Evolutionary conservation across 768 basidiomycete species (phyloP).

Genomic region (Leccinum disarticulatum): DNA sequence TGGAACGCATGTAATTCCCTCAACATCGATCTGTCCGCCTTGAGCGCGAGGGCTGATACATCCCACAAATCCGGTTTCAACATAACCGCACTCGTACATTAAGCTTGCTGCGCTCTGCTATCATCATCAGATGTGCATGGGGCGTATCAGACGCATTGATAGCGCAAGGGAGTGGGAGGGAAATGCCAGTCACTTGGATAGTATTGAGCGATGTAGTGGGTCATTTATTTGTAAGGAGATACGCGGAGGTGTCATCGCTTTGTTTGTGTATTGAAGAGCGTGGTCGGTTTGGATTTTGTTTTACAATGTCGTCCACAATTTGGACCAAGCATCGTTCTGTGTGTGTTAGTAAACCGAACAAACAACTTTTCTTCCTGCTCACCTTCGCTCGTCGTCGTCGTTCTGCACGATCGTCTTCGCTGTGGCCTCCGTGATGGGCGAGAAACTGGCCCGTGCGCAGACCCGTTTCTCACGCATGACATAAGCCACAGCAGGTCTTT

Average conservation of each 20-base stretch:
- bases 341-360: slow-evolving; percentile 62
- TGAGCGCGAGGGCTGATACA: not conserved
- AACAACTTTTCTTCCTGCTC: slow-evolving; percentile 37
- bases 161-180: not conserved
- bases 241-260: slow-evolving; percentile 18
- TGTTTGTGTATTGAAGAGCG: slow-evolving; percentile 43
- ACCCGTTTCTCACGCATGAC: slow-evolving; percentile 41
- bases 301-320: slow-evolving; percentile 74
- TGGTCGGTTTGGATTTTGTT: slow-evolving; percentile 57
- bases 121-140: not conserved
- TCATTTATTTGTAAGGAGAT: not conserved
- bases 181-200: not conserved
- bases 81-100: not conserved
- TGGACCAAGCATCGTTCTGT: slow-evolving; percentile 57
- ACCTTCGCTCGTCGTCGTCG: slow-evolving; percentile 33
- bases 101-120: not conserved
- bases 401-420: slow-evolving; percentile 26
- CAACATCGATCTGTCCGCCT: not conserved
- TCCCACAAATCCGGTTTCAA: not conserved
- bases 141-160: not conserved
- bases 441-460: slow-evolving; percentile 58
- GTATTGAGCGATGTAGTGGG: not conserved
- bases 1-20: not conserved
- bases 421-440: slow-evolving; percentile 26
- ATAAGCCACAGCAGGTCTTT: slow-evolving; percentile 57